A percentile compares a stretch with the other conserved stretches of the same genome.
Evolutionary conservation across 768 basidiomycete genomes (phyloP).

Genomic region (Lactarius hatsudake): DNA sequence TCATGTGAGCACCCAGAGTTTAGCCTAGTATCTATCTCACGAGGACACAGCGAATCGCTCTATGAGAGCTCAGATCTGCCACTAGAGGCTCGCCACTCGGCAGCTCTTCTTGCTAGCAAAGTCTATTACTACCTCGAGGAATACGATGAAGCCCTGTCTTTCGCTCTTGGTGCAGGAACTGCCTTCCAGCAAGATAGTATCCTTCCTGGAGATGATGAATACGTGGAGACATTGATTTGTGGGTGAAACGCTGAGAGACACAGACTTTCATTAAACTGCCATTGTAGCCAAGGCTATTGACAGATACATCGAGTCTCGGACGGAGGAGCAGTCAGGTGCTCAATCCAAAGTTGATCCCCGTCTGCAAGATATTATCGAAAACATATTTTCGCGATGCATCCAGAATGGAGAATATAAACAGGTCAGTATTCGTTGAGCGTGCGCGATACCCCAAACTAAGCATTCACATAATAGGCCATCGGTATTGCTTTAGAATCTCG

Average conservation of each 20-base stretch:
- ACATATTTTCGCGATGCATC: constrained; percentile 83
- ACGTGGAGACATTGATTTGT: constrained; percentile 94
- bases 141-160: constrained; percentile 92
- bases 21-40: constrained; percentile 8
- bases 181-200: constrained; percentile 78
- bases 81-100: constrained; percentile 69
- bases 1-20: constrained; percentile 63
- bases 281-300: constrained; percentile 89
- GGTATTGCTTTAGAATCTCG: constrained; percentile 93
- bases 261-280: not conserved
- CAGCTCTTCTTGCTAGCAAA: constrained; percentile 93
- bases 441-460: constrained; percentile 6
- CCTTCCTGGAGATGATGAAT: constrained; percentile 70
- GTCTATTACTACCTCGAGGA: constrained; percentile 97
- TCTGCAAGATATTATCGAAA: constrained; percentile 81
- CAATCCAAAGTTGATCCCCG: constrained; percentile 72
- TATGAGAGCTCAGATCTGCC: constrained; percentile 82
- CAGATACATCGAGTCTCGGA: constrained; percentile 75
- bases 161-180: constrained; percentile 86
- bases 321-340: constrained; percentile 48
- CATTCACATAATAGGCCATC: constrained; percentile 60
- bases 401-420: constrained; percentile 90
- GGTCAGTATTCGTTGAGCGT: constrained; percentile 41
- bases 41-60: constrained; percentile 67
- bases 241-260: constrained; percentile 37